Base-by-base conservation (phyloP, 495 filamentous ascomycete genomes). In the Hapsidospora chrysogenum region DNA sequence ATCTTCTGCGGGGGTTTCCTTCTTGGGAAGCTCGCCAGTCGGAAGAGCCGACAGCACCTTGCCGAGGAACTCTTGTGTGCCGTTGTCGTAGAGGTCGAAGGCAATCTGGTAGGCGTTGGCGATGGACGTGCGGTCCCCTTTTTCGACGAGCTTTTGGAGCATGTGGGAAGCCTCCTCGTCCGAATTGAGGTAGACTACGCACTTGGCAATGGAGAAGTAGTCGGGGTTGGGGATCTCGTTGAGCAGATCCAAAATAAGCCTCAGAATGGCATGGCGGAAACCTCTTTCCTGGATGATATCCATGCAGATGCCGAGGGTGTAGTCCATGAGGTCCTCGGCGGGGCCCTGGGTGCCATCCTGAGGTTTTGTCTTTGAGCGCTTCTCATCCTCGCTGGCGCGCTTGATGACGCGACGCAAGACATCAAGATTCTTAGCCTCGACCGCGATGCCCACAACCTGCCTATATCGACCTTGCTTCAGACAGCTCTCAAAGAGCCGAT, bases 121-220 rank as follows among this genome's bases (percentile, higher is more conserved):
- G 9, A 78, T 67, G 3, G 84, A 80, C 35, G 69, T 74, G 13
- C 70, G 56, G 45, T 89, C 85, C 7, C 76, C 82, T 46, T 81
- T 80, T 41, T 75, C 37, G 8, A 96, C 76, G 16, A 99, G 66
- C 45, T 86, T 78, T 17, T 68, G 66, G 22, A 99, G 69, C 44
- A 96, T 80, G 23, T 70, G 70, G n/a, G 85, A 83, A 1, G 92
- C 92, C 71, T 93, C 78, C 18, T 79, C 73, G 45, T 93, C 79
- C 43, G 94, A 80, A 43, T 94, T 79, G 17, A 99, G 69, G 49
- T 96, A 94, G 34, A 99, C 89, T 25, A 94, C 87, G 46, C 92
- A 99, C 58, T 92, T 94, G 17, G 89, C 86, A 43, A 99, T 96
- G 2, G 89, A 81, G 51, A 99, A 99, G 51, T 92, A 96, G 50